Evolutionary conservation across 2,329 filamentous ascomycete genomes (phyloP), one percentile per base, ranked within the genome.

Genomic region (Madurella fahalii): DNA sequence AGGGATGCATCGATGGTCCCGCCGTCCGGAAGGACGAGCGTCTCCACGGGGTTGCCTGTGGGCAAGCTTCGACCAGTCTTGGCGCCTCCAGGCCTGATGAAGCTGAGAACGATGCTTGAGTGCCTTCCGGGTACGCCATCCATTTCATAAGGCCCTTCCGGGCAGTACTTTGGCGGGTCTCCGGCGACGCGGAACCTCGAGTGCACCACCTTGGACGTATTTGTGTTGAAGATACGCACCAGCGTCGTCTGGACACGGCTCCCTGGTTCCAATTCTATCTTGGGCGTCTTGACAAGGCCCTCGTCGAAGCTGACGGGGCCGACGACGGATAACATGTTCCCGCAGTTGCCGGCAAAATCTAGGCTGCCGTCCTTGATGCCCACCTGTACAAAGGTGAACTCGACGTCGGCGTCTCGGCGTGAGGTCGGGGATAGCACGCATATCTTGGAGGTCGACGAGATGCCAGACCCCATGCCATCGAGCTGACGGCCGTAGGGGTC

Each of bases 261-360:
- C 9, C n/a, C 17, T 9, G 46, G 48, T 25, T 59, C 46, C 5
- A 18, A 30, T 32, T 56, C 50, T 25, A 62, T 52, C 18, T 25
- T 42, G 25, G 47, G 40, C 2, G 32, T 13, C 40, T 47, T 43
- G 18, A 82, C 69, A 1, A 86, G 58, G 2, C 78, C 74, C 20
- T 75, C 68, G 61, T 86, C 79, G 12, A 84, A 72, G 2, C 82
- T 83, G 64, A 81, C 85, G 0, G 87, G 86, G 0, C 86, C 87
- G 44, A 90, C 78, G 0, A 82, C 78, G 40, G 80, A 77, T 5
- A 76, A 82, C 84, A 90, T 86, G 66, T 90, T 90, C n/a, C 87
- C 87, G 65, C 86, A 90, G 62, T 89, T 90, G 20, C 85, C 83
- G 0, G 83, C 82, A 63, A 82, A 78, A 63, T 90, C 86, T 2